Evolutionary conservation across 257 asterid genomes (phyloP), one percentile per base, ranked within the genome.

Genomic region (Gentiana macrophylla): DNA sequence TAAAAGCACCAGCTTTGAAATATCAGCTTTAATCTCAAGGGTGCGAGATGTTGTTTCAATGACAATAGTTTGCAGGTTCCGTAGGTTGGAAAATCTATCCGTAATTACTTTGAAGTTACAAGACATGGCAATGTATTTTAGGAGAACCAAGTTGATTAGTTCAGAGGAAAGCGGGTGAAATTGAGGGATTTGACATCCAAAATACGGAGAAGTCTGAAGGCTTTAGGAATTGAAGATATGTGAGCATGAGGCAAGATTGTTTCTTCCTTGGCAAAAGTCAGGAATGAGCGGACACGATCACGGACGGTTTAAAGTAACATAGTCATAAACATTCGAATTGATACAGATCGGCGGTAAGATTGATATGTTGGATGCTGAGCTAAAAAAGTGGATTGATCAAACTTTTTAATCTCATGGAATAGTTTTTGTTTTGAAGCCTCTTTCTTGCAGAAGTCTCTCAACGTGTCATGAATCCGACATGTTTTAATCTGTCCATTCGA

Each of bases 391-490:
- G 41, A n/a, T 9, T 33, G 12, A 2, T 10, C 67, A 61, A 12
- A 60, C 57, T 50, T 35, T 24, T 12, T 32, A 10, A 35, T 32
- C 12, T 1, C 13, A 2, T 57, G 36, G 33, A 58, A 6, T 11
- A 67, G 53, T 6, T 49, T 59, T 1, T 53, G 66, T 41, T 36
- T 32, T 47, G 58, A 10, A 33, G 58, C 57, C 61, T 64, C 50
- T 35, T 33, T 47, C 57, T 36, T 37, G 64, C 77, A 72, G 6
- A 67, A 60, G 4, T 55, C 58, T 5, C 49, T 46, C 11, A 71
- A 5, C 41, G 53, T 34, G 49, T 61, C 72, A 9, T 67, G 67
- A 10, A 72, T 50, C 48, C 35, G 50, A 11, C 77, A 62, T 8
- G 70, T 24, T 50, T 62, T 62, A 12, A 62, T 35, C 37, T 45